Base-by-base conservation (phyloP, 805 yeast genomes). In the Metschnikowia drakensbergensis region DNA sequence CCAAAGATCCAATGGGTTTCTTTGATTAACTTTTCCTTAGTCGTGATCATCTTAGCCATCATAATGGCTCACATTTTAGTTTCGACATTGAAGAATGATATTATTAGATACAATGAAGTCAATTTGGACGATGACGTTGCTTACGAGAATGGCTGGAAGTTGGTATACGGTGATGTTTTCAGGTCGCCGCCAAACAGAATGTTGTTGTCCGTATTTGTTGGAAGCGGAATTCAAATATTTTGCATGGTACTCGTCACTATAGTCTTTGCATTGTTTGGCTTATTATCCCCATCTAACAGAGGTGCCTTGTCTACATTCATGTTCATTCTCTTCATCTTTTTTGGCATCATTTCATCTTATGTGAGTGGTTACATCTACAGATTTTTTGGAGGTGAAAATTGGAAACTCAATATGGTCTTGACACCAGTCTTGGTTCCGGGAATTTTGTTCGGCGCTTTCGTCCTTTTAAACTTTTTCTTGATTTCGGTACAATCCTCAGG, bases 1-100 rank as follows among this genome's bases (percentile, higher is more conserved):
- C 95, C 97, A 49, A 85, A 86, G 63, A 87, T 94, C 58, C 97
- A 94, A 71, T 92, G 98, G 97, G 88, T 90, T 60, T 89, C 97
- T 1, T 79, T 94, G 58, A 71, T 90, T 56, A 90, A 90, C 69
- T 89, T 95, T 54, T 82, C 96, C 3, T 66, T 91, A 47, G 81
- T 92, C 59, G 97, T 90, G 6, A 53, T 88, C 7, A 79, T 87
- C 55, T 74, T 94, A 54, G 85, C 94, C 3, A 71, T 83, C 33
- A 81, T 90, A 52, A 88, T 90, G 67, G 82, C 84, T 9, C 92
- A 90, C 60, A 81, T 88, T 49, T 74, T 94, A 55, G 69, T 84
- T 52, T 81, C 88, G 58, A 87, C 96, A 36, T 76, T 94, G 63
- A 86, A 81, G 63, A 84, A 80, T 62, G 99, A 94, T 65, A 88